Base-by-base conservation (phyloP, 2,329 filamentous ascomycete species). In the Dryadomyces quercivorus region DNA sequence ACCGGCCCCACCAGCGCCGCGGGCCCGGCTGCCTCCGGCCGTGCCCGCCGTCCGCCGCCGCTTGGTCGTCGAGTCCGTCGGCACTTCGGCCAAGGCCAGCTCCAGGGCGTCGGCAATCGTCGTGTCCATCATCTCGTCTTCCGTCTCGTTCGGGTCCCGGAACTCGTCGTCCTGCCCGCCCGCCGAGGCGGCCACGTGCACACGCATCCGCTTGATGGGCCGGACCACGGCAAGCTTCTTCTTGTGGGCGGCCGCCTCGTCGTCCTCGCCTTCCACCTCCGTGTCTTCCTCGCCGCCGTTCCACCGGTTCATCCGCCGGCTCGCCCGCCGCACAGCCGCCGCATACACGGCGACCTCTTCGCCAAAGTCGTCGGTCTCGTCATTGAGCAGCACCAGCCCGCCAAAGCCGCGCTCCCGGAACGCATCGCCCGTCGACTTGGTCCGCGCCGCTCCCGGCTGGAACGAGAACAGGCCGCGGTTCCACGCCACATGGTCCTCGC, bases 361-460 rank as follows among this genome's bases (percentile, higher is more conserved):
- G 46, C 88, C 88, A 60, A 82, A 86, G 67, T 92, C 87, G 58
- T 88, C 84, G 0, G 75, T 68, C 64, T 91, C 86, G 16, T 70
- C 69, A 20, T 69, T 69, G 0, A 86, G 70, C 36, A 78, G 82
- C 52, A 78, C 80, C 43, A 88, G 74, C 1, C 83, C 88, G n/a
- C 75, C 79, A 53, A 82, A 72, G 7, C 81, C 80, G 57, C 71
- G 71, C 63, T 82, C 78, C 40, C 76, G 72, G 61, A 82, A 83
- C 18, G 65, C 56, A 2, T 59, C 57, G 34, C 63, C 61, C 55
- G 65, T 63, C 15, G 34, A 8, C 55, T 56, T 56, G 49, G 34
- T 56, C 20, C 57, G 58, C 53, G 55, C 26, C 31, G 61, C 49
- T 46, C 49, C 59, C 3, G 57, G 56, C 34, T 56, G 54, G 12